Evolutionary conservation across 2,329 filamentous ascomycete genomes (phyloP).

Genomic region (Pseudogymnoascus sp.): DNA sequence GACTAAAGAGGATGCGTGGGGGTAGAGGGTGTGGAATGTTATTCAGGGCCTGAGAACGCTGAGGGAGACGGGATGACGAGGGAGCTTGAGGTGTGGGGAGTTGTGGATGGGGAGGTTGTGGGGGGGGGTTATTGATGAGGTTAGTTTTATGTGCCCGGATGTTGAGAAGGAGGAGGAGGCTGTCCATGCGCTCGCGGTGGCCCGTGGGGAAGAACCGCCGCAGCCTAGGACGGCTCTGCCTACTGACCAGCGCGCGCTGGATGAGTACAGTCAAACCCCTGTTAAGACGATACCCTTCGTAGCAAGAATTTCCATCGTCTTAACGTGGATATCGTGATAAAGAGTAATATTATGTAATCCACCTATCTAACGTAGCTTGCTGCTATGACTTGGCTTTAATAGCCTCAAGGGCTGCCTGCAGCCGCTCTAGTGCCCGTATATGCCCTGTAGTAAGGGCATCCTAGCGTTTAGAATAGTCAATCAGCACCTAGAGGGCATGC

Average conservation of each 20-base stretch:
- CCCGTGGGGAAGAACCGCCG: slow-evolving; percentile 30
- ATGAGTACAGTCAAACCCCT: too few species aligned
- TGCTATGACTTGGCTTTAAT: too few species aligned
- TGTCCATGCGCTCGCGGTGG: slow-evolving; percentile 23
- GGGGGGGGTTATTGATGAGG: slow-evolving; percentile 84
- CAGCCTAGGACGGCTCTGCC: slow-evolving; percentile 24
- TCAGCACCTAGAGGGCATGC: too few species aligned
- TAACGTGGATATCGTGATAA: too few species aligned
- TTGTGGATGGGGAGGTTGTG: slow-evolving; percentile 72
- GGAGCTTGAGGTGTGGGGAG: slow-evolving; percentile 78
- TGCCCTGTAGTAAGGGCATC: too few species aligned
- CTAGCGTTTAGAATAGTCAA: too few species aligned
- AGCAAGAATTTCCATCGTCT: too few species aligned
- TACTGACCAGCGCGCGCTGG: slow-evolving; percentile 31
- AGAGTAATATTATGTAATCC: too few species aligned
- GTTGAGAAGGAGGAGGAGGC: slow-evolving; percentile 49
- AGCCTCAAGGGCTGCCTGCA: too few species aligned
- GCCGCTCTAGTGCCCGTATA: too few species aligned
- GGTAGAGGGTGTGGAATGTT: slow-evolving; percentile 80
- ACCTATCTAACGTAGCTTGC: too few species aligned
- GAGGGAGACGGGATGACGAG: slow-evolving; percentile 60
- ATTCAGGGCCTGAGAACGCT: slow-evolving; percentile 75
- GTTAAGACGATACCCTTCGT: too few species aligned
- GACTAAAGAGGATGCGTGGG: slow-evolving; percentile 75
- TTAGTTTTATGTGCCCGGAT: slow-evolving; percentile 72